Base-by-base conservation (phyloP, 1,139 yeast genomes). In the Blastobotrys elegans region DNA sequence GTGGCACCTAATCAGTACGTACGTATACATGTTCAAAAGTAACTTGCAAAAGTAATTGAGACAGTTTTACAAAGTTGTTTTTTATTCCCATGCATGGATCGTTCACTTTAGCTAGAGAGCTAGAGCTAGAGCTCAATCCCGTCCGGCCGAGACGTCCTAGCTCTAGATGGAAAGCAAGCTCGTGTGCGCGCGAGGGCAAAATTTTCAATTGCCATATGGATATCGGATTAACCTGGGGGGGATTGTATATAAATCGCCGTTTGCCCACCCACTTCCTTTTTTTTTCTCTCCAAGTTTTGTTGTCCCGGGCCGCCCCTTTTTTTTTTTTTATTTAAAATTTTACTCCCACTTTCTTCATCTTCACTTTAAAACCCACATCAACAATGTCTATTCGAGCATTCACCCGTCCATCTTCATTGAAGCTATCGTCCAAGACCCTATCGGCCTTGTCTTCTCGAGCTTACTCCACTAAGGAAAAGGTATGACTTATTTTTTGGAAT, bases 391-490 rank as follows among this genome's bases (percentile, higher is more conserved):
- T 45, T 33, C 31, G 48, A 39, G 41, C 44, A 18, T 29, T 45
- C 17, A 20, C 43, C 40, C 58, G 60, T 29, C 61, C 62, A 43
- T 50, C 56, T 33, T 52, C 59, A 35, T 38, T 54, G 40, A 54
- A 51, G 53, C 43, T 55, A 30, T 53, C 61, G 31, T 44, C 56
- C 26, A 47, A 56, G 38, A 50, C 61, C 35, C 44, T 56, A 49
- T 49, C 54, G 40, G 53, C 52, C 47, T 50, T 50, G 45, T 54
- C 59, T 44, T 32, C 50, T 38, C 58, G 67, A 48, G 52, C 59
- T 42, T 66, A 66, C 61, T 59, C 68, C 49, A 54, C 67, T 44
- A 61, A 62, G 56, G 63, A 60, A 48, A 54, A 58, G 43, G 60
- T 57, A 60, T 58, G 61, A 17, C 33, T 24, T 24, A 6, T 24